Base-by-base conservation (phyloP, 1,284 basidiomycete species). In the Ceratorhiza oryzae-sativae region DNA sequence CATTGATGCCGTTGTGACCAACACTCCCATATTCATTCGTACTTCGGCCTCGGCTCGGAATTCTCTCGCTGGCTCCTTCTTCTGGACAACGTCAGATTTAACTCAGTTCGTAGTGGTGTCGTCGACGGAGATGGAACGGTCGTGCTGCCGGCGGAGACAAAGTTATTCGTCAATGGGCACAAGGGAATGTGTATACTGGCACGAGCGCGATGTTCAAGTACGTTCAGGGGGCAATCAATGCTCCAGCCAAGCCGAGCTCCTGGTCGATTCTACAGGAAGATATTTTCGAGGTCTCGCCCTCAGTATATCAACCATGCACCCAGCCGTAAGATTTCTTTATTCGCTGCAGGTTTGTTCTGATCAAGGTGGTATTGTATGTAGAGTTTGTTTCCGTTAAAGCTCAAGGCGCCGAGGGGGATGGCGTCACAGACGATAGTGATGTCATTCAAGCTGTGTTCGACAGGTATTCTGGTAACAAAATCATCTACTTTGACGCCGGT, bases 321-420 rank as follows among this genome's bases (percentile, higher is more conserved):
- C 12, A 82, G 81, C 75, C 87, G 77, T 86, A 46, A 20, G 61
- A 67, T 20, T 8, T 15, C 23, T 15, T 36, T 13, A 23, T 30
- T 34, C 5, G n/a, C n/a, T n/a, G n/a, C n/a, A n/a, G n/a, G n/a
- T n/a, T n/a, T n/a, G n/a, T 45, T 4, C 42, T 45, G n/a, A 45
- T 18, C 15, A 18, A 12, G 8, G 3, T 45, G 42, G 15, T 18
- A 4, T 3, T 9, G 15, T n/a, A n/a, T 46, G 46, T 62, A 9
- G 74, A 78, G 36, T 74, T 94, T 77, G 84, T 91, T 71, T 91
- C 88, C 76, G 88, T 91, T 32, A 88, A 86, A 77, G 83, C 84
- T 48, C 77, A 87, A 51, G 92, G 91, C 13, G 92, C 91, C 12
- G 84, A 81, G 74, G 92, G 92, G 68, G 90, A 94, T 76, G 92